Evolutionary conservation across 208 protist species (phyloP).

Genomic region (Wallacemonas sp.): DNA sequence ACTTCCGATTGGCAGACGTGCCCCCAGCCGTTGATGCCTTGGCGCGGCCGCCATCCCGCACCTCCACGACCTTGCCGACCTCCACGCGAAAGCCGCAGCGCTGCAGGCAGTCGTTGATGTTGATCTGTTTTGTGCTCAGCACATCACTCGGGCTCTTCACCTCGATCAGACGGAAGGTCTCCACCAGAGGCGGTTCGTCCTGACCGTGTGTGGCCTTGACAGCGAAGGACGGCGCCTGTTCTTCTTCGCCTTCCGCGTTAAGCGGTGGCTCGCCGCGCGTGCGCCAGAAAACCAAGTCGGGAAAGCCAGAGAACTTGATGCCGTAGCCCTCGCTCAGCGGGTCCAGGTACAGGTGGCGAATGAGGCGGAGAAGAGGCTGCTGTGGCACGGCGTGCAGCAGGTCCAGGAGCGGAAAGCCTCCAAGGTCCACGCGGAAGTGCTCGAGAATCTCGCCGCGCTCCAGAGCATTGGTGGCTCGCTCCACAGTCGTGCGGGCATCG

Average conservation of each 20-base stretch:
- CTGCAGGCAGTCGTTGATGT: conserved; percentile 64
- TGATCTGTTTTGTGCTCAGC: conserved; percentile 69
- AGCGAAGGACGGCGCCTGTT: too few relatives aligned
- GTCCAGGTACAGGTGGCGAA: conserved; percentile 57
- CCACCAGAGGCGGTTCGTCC: background rate
- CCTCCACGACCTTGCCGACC: conserved; percentile 94
- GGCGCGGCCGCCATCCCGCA: background rate
- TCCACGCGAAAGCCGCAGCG: conserved; percentile 72
- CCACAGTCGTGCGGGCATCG: background rate
- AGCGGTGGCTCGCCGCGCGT: background rate
- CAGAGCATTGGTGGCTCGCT: background rate
- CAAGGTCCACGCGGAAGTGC: conserved; percentile 33
- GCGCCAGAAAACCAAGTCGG: conserved; percentile 78
- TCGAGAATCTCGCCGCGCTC: conserved; percentile 2
- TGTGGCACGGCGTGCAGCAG: conserved; percentile 56
- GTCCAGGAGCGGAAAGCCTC: conserved; percentile 52
- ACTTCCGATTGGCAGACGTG: too few relatives aligned
- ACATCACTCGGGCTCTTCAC: conserved; percentile 78
- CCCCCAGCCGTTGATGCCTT: background rate
- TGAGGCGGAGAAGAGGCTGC: conserved; percentile 49
- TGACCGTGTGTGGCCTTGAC: too few relatives aligned
- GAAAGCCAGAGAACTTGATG: conserved; percentile 70
- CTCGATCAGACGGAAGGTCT: conserved; percentile 66
- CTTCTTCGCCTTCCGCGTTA: too few relatives aligned
- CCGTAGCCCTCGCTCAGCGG: conserved; percentile 49